A percentile compares a stretch with the other conserved stretches of the same genome.
These are phyloP conservation scores for Darksidea phi DNA, from an alignment of 495 filamentous ascomycete species.

Conservation along the genomic window DNA sequence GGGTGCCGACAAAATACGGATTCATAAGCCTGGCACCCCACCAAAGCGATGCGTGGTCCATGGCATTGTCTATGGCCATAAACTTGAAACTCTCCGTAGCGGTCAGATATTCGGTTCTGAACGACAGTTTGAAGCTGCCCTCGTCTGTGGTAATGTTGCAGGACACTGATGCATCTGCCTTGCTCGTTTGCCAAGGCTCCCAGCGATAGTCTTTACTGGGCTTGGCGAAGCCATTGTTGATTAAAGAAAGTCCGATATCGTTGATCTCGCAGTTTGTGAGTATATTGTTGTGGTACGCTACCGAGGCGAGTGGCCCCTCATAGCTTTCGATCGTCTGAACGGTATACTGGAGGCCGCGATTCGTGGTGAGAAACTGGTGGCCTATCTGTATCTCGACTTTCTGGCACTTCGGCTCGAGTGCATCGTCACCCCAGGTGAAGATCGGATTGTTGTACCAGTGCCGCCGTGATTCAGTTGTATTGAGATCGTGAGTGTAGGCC, in stretches of 20 bases:
- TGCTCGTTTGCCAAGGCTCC: constrained; percentile 18
- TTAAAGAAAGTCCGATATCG: constrained; percentile 5
- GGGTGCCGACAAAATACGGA: constrained; percentile 19
- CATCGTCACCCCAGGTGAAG: constrained; percentile 24
- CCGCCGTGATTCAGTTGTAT: constrained; percentile 13
- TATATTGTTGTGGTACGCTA: constrained; percentile 24
- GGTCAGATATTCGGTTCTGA: constrained; percentile 1
- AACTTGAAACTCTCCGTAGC: constrained; percentile 7
- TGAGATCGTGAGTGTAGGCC: constrained; percentile 15
- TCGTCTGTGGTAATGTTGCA: constrained; percentile 15
- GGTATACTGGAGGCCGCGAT: constrained; percentile 27
- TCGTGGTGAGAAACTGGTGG: constrained; percentile 26
- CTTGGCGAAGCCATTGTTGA: constrained; percentile 10
- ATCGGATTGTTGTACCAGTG: constrained; percentile 22
- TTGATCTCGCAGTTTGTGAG: constrained; percentile 16
- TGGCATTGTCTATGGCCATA: constrained; percentile 10
- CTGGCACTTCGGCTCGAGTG: constrained; percentile 24
- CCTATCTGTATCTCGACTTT: constrained; percentile 19
- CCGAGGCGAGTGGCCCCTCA: background rate
- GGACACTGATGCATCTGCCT: constrained; percentile 5
- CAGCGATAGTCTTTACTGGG: background rate
- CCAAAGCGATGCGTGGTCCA: constrained; percentile 19
- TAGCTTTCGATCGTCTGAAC: background rate
- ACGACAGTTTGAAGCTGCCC: constrained; percentile 17
- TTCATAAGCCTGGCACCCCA: constrained; percentile 26